These are phyloP conservation scores for Wilhelminamyces savonicus DNA, from an alignment of 805 yeast genomes.

Conservation along the genomic window DNA sequence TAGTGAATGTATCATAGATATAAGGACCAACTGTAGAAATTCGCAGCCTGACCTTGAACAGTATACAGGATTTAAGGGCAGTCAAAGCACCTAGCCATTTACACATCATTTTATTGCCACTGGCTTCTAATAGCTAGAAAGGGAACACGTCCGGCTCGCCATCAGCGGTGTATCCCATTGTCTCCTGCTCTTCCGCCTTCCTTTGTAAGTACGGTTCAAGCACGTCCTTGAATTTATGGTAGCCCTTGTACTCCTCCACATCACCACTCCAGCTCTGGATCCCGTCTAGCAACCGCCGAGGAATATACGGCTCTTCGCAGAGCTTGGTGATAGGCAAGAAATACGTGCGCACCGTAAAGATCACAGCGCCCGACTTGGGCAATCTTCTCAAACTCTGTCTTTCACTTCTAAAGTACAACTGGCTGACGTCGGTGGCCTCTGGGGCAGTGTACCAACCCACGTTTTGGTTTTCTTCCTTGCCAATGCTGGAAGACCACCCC, in stretches of 20 bases:
- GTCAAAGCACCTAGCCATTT: too few species aligned
- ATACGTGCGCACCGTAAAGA: conserved; percentile 61
- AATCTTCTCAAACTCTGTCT: conserved; percentile 58
- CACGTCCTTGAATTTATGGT: conserved; percentile 44
- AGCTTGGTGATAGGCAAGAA: conserved; percentile 50
- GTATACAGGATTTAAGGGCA: too few species aligned
- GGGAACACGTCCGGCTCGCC: conserved; percentile 39
- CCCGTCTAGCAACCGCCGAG: conserved; percentile 54
- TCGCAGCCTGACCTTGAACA: too few species aligned
- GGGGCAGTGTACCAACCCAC: conserved; percentile 65
- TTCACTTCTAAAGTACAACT: conserved; percentile 55
- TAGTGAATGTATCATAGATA: neutral
- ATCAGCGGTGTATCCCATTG: conserved; percentile 31
- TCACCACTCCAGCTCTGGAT: conserved; percentile 54
- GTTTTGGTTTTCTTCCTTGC: conserved; percentile 41
- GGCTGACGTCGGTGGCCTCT: conserved; percentile 39
- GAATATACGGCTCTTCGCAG: conserved; percentile 55
- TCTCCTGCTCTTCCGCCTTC: conserved; percentile 44
- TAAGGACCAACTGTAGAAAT: too few species aligned
- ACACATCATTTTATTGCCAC: too few species aligned
- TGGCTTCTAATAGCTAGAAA: conserved; percentile 18
- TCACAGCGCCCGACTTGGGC: conserved; percentile 51
- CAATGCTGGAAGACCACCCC: conserved; percentile 63
- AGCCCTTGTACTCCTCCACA: conserved; percentile 58
- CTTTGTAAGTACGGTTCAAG: conserved; percentile 49